A percentile compares a stretch with the other conserved stretches of the same genome.
phyloP scores from a whole-genome alignment of 257 asterid species.

The Gentiana straminea region DNA sequence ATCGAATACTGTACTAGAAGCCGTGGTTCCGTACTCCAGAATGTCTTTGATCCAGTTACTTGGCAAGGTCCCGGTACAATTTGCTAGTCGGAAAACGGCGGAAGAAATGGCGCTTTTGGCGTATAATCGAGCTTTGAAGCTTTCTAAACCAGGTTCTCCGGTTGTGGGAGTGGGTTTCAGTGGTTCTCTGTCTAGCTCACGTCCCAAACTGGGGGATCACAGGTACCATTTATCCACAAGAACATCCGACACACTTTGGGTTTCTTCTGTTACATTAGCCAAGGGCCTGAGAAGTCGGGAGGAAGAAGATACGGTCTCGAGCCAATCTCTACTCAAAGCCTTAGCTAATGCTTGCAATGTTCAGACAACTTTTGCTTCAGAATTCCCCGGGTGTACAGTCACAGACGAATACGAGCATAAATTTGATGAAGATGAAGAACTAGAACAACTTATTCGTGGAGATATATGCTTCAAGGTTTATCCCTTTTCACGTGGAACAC shows the following conservation, averaged over 20 bases:
- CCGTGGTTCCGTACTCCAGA: constrained; percentile 74
- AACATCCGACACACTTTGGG: constrained; percentile 56
- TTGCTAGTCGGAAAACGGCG: constrained; percentile 60
- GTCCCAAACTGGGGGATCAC: constrained; percentile 82
- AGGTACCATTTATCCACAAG: constrained; percentile 92
- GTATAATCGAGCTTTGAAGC: constrained; percentile 80
- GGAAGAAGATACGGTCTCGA: constrained; percentile 81
- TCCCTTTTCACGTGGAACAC: constrained; percentile 58
- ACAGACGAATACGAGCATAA: constrained; percentile 47
- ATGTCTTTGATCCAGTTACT: constrained; percentile 81
- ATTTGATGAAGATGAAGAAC: constrained; percentile 70
- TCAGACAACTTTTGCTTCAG: constrained; percentile 41
- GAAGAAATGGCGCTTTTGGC: constrained; percentile 86
- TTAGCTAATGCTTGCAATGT: constrained; percentile 79
- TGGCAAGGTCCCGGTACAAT: constrained; percentile 77
- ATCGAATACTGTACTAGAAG: constrained; percentile 70
- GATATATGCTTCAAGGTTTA: constrained; percentile 81
- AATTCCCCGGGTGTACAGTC: constrained; percentile 60
- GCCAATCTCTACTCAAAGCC: constrained; percentile 80
- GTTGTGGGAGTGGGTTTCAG: constrained; percentile 85
- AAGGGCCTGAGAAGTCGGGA: constrained; percentile 94
- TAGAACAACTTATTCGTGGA: constrained; percentile 74
- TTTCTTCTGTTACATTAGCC: constrained; percentile 61
- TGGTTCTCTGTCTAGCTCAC: constrained; percentile 71
- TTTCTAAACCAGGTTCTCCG: constrained; percentile 73